Conservation (phyloP, 352 stramenopile species). For the Globisporangium parvum region DNA sequence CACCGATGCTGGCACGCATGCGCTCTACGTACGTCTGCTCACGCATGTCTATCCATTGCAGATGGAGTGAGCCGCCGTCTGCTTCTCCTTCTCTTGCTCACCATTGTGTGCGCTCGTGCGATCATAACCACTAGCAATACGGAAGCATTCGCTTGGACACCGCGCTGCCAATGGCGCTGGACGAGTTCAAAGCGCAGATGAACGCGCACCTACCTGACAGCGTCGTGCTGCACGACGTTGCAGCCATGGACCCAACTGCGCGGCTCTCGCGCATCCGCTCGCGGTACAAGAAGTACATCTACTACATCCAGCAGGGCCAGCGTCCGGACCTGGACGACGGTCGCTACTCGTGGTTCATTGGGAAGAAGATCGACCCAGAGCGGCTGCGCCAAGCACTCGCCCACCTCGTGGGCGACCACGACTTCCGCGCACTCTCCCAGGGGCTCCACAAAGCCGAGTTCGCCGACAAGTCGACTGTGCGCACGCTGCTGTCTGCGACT, state of each 20-base stretch:
- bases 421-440: constrained; percentile 81
- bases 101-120: background rate
- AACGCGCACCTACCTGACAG: constrained; percentile 48
- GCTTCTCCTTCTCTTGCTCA: constrained; percentile 6
- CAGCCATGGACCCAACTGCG: constrained; percentile 18
- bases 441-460: constrained; percentile 56
- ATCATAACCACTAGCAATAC: constrained; percentile 51
- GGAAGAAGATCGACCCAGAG: constrained; percentile 51
- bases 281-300: constrained; percentile 86
- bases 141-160: constrained; percentile 60
- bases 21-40: constrained; percentile 57
- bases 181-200: constrained; percentile 38
- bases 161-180: constrained; percentile 30
- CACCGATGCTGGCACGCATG: constrained; percentile 79
- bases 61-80: background rate
- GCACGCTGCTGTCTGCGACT: constrained; percentile 56
- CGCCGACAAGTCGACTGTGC: constrained; percentile 53
- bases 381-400: constrained; percentile 58
- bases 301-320: constrained; percentile 84
- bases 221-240: constrained; percentile 50
- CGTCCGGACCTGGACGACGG: constrained; percentile 59
- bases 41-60: background rate
- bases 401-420: constrained; percentile 62
- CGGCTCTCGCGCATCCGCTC: constrained; percentile 61
- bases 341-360: constrained; percentile 84